These are phyloP conservation scores for Lotus japonicus DNA, from an alignment of 306 rosid species.

Conservation along the genomic window DNA sequence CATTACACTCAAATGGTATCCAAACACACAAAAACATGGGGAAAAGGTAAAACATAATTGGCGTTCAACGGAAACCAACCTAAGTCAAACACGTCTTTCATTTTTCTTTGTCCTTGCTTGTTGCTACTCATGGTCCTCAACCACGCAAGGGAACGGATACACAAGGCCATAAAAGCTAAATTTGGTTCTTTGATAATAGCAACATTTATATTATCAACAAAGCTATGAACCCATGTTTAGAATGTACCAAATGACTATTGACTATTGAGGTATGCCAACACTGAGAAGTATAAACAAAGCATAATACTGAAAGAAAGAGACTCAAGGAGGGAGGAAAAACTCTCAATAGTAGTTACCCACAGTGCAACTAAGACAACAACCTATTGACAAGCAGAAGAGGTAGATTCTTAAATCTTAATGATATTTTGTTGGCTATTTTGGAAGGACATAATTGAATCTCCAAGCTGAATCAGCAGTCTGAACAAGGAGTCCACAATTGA, in stretches of 20 bases:
- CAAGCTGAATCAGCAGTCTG: constrained; percentile 20
- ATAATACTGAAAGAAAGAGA: constrained; percentile 16
- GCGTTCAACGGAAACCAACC: too few species aligned
- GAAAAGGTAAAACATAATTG: too few species aligned
- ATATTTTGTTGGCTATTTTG: constrained; percentile 13
- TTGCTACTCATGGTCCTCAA: background rate
- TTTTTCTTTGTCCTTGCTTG: too few species aligned
- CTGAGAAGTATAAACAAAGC: constrained; percentile 17
- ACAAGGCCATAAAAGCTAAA: background rate
- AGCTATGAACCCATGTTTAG: background rate
- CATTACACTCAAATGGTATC: too few species aligned
- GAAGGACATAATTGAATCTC: constrained; percentile 21
- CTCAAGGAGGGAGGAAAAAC: background rate
- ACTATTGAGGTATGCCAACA: constrained; percentile 9
- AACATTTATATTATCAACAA: constrained; percentile 10
- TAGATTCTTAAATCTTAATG: constrained; percentile 13
- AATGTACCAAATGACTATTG: constrained; percentile 9
- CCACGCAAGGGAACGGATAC: background rate
- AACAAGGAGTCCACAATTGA: background rate
- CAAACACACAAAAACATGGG: too few species aligned
- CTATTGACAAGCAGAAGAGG: constrained; percentile 3
- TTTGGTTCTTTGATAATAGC: constrained; percentile 10
- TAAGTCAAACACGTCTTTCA: too few species aligned
- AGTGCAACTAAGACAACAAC: constrained; percentile 19
- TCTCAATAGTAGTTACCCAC: background rate